Percentiles rank a stretch among this genome's conserved stretches.
These are phyloP conservation scores for Telopea speciosissima DNA, from an alignment of 177 flowering plant genomes.

Conservation along the genomic window DNA sequence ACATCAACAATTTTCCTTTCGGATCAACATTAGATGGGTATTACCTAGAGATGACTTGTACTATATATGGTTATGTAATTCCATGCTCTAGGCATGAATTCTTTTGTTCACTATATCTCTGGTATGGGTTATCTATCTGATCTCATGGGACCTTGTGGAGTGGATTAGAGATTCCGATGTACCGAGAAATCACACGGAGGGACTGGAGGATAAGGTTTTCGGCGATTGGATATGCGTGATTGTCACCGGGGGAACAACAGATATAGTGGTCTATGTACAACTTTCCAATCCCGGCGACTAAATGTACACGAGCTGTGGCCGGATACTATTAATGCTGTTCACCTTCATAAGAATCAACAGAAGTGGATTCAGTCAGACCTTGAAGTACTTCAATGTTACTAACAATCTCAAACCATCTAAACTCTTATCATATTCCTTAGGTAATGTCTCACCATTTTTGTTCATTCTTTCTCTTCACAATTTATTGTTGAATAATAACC, in stretches of 20 bases:
- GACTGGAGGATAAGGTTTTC: conserved; percentile 70
- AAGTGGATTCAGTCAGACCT: conserved; percentile 57
- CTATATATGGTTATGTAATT: conserved; percentile 77
- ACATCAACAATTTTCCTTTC: too few relatives aligned
- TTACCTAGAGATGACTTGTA: conserved; percentile 56
- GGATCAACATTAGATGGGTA: too few relatives aligned
- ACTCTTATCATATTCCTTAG: conserved; percentile 59
- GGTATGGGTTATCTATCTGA: conserved; percentile 76
- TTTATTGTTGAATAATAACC: too few relatives aligned
- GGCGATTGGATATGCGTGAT: conserved; percentile 65
- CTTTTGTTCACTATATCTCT: conserved; percentile 70
- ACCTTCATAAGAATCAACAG: conserved; percentile 51
- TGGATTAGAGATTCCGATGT: conserved; percentile 59
- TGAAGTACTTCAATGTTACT: conserved; percentile 65
- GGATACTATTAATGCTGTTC: conserved; percentile 67
- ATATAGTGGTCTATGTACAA: conserved; percentile 77
- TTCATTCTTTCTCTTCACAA: not conserved
- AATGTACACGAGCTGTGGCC: conserved; percentile 74
- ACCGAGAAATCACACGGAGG: conserved; percentile 45
- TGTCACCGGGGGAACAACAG: conserved; percentile 60
- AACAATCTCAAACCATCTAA: conserved; percentile 57
- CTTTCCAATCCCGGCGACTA: conserved; percentile 49
- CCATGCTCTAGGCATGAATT: conserved; percentile 86
- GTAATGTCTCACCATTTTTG: not conserved
- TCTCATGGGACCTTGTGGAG: conserved; percentile 85